phyloP scores from a whole-genome alignment of 2,329 filamentous ascomycete genomes.

The Aspergillus novofumigatus region DNA sequence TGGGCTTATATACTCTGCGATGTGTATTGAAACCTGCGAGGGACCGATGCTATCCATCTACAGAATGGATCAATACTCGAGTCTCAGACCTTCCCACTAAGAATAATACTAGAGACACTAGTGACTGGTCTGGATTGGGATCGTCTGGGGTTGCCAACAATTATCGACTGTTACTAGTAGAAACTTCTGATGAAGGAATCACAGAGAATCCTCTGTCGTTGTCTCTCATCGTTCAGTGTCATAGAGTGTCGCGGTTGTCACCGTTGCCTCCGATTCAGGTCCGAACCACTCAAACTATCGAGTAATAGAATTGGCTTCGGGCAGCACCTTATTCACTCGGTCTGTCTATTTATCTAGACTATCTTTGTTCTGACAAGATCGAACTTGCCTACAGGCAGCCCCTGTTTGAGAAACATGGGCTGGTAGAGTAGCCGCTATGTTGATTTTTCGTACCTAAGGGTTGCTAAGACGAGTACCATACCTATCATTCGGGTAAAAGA shows the following conservation, averaged over 20 bases:
- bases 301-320: neutral
- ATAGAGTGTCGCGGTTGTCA: neutral
- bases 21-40: neutral
- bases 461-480: neutral
- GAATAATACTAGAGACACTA: neutral
- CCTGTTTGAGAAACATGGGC: neutral
- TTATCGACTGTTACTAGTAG: neutral
- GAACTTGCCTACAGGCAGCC: neutral
- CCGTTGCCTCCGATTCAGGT: neutral
- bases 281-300: neutral
- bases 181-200: neutral
- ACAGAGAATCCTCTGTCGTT: neutral
- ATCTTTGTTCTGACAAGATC: neutral
- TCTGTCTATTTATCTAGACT: neutral
- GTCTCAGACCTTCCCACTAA: neutral
- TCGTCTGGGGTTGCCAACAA: conserved; percentile 15
- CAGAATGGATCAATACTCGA: neutral
- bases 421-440: too few species aligned
- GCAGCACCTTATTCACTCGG: neutral
- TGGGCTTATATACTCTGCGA: neutral
- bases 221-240: neutral
- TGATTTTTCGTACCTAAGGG: neutral
- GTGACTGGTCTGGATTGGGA: conserved; percentile 13
- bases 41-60: too few species aligned
- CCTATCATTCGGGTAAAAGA: neutral